Evolutionary conservation across 441 rosid species (phyloP), one percentile per base, ranked within the genome.

Genomic region (Erysimum cheiri): DNA sequence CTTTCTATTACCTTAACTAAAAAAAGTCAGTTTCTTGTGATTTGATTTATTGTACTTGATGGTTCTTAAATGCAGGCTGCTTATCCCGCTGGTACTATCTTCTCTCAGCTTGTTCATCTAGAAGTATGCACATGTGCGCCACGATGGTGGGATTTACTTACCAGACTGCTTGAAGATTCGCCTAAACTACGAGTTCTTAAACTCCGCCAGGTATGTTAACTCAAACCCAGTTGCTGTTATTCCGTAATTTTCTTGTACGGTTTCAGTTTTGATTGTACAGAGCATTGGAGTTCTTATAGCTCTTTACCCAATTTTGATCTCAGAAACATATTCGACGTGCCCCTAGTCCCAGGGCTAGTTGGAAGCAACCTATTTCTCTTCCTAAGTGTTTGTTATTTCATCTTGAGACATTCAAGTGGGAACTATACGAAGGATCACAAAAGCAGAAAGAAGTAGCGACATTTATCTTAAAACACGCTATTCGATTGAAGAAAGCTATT

Each of bases 131-230:
- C 69, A 52, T 73, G 77, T 67, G 72, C 68, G 7, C 72, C 72
- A 26, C 77, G 35, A n/a, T 73, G 77, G 77, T 67, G 77, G 72
- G 77, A 73, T 33, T 19, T 73, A 52, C 77, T 73, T 40, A 67
- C 68, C n/a, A 1, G 57, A 17, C 50, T 73, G 49, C 17, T 73
- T 43, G 57, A 67, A 59, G 77, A 67, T 67, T 67, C 77, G 6
- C 77, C 77, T 15, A 73, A 73, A 35, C 63, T 73, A 52, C 49
- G 55, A 52, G 56, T 60, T 43, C 72, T 73, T n/a, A 67, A 67
- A 67, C 72, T 73, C 40, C 68, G 72, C 19, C 77, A 73, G 72
- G 77, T 73, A 67, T 31, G 41, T 39, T 24, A 13, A 36, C 17
- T 19, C 37, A 29, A 47, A 46, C 60, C 2, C 14, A n/a, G 19